Evolutionary conservation across 163 green algal genomes (phyloP), one percentile per base, ranked within the genome.

Genomic region (Chlamydomonas reinhardtii): DNA sequence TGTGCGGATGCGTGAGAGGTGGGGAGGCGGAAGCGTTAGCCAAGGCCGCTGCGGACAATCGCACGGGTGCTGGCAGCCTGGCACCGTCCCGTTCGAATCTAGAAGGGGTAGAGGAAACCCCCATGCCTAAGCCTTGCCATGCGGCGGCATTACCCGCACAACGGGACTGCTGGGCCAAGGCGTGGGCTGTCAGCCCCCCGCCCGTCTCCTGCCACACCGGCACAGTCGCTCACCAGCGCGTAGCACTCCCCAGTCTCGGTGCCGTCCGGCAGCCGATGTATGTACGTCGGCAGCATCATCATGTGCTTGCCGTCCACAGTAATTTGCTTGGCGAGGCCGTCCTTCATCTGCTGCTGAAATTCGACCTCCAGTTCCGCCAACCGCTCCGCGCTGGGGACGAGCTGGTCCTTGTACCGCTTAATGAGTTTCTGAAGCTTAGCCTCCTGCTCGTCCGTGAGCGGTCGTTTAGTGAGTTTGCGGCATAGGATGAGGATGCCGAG

Each of bases 261-360:
- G 90, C 94, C 95, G 32, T 79, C 93, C 3, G 95, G 96, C 71
- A 97, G 89, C 17, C 94, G 82, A n/a, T 94, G 91, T 14, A 98
- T 90, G 78, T 93, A 96, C 29, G 91, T 96, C 2, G 96, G 96
- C 73, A 97, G 86, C 95, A 97, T 97, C 70, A 97, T 86, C 31
- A 97, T 87, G 43, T 74, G 86, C 22, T 87, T 80, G 25, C 79
- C 82, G 31, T 91, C 91, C 27, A 88, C 66, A 0, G 54, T 0
- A 6, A 88, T 59, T 5, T 82, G 37, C 29, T 84, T 75, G 0
- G 83, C 68, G n/a, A 97, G 89, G 0, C 94, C 95, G 0, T 88
- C 71, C 54, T 91, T 74, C 85, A 97, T 92, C 91, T 97, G 93
- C 65, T 61, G 25, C 32, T 62, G 43, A 52, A 87, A 87, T 29